A percentile compares a stretch with the other conserved stretches of the same genome.
phyloP scores from a whole-genome alignment of 2,329 filamentous ascomycete genomes.

The Talaromyces atroroseus region DNA sequence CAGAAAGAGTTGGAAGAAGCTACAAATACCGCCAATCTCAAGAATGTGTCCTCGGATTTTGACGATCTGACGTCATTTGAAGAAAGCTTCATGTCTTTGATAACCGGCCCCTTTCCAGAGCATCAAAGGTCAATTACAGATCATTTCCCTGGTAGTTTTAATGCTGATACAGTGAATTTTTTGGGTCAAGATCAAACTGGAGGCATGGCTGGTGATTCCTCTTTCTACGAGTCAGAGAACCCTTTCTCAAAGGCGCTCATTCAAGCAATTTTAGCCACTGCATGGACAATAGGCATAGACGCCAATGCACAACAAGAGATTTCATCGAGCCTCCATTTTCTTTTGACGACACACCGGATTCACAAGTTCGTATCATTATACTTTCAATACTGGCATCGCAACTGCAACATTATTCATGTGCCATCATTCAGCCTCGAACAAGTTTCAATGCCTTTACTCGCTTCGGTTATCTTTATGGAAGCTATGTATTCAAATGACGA shows the following conservation, averaged over 20 bases:
- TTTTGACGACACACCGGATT: slow-evolving; percentile 38
- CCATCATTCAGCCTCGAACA: slow-evolving; percentile 38
- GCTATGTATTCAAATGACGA: slow-evolving; percentile 42
- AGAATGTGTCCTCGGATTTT: slow-evolving; percentile 20
- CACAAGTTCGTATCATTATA: slow-evolving; percentile 39
- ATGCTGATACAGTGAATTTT: slow-evolving; percentile 16
- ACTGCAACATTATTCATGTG: slow-evolving; percentile 39
- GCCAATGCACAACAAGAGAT: slow-evolving; percentile 36
- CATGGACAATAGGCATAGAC: slow-evolving; percentile 35
- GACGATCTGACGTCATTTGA: slow-evolving; percentile 27
- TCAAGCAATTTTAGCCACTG: slow-evolving; percentile 35
- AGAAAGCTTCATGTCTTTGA: slow-evolving; percentile 34
- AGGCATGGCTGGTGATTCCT: slow-evolving; percentile 18
- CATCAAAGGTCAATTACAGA: slow-evolving; percentile 21
- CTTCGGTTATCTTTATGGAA: slow-evolving; percentile 39
- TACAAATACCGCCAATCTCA: slow-evolving; percentile 17
- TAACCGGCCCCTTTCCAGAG: slow-evolving; percentile 32
- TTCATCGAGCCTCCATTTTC: slow-evolving; percentile 32
- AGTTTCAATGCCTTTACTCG: slow-evolving; percentile 33
- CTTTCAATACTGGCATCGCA: slow-evolving; percentile 43
- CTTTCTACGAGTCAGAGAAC: slow-evolving; percentile 31
- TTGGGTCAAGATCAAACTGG: slow-evolving; percentile 19
- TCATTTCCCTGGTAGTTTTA: slow-evolving; percentile 18
- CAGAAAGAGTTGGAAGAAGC: slow-evolving; percentile 23
- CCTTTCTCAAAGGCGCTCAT: slow-evolving; percentile 36